These are phyloP conservation scores for Biscutella auriculata DNA, from an alignment of 441 rosid species.

Conservation along the genomic window DNA sequence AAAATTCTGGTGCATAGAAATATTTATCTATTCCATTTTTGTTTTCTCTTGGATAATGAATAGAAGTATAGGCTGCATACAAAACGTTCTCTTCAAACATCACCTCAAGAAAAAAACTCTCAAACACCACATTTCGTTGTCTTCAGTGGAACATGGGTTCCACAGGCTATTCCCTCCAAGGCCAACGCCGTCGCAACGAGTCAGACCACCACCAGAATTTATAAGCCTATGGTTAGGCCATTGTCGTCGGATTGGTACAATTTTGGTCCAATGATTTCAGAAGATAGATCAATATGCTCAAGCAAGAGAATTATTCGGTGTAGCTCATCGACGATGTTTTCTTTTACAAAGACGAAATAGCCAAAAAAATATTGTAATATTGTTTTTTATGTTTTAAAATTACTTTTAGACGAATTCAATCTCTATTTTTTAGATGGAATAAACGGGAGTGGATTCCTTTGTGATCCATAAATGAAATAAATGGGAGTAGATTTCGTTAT, in stretches of 20 bases:
- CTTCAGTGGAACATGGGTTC: slow-evolving; percentile 81
- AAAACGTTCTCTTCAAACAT: slow-evolving; percentile 46
- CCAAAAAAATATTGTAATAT: slow-evolving; percentile 8
- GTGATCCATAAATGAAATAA: too few species aligned
- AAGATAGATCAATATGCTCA: slow-evolving; percentile 34
- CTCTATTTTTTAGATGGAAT: too few species aligned
- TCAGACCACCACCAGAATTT: slow-evolving; percentile 28
- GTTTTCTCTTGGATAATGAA: neutral
- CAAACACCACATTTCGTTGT: slow-evolving; percentile 74
- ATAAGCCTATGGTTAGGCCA: slow-evolving; percentile 39
- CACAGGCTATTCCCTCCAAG: slow-evolving; percentile 37
- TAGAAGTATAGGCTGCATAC: slow-evolving; percentile 88
- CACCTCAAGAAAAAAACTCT: slow-evolving; percentile 32
- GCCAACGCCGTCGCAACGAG: slow-evolving; percentile 23
- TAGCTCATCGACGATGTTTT: slow-evolving; percentile 54
- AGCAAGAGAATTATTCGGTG: slow-evolving; percentile 32
- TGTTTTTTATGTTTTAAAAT: too few species aligned
- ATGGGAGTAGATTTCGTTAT: too few species aligned
- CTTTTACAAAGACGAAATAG: slow-evolving; percentile 45
- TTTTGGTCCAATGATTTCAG: slow-evolving; percentile 22
- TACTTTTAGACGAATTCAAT: too few species aligned
- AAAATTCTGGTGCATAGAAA: neutral
- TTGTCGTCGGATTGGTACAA: slow-evolving; percentile 21
- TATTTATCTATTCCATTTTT: neutral
- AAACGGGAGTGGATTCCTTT: too few species aligned